Conservation (phyloP, 148 eudicot species). For the Salicornia ramosissima region DNA sequence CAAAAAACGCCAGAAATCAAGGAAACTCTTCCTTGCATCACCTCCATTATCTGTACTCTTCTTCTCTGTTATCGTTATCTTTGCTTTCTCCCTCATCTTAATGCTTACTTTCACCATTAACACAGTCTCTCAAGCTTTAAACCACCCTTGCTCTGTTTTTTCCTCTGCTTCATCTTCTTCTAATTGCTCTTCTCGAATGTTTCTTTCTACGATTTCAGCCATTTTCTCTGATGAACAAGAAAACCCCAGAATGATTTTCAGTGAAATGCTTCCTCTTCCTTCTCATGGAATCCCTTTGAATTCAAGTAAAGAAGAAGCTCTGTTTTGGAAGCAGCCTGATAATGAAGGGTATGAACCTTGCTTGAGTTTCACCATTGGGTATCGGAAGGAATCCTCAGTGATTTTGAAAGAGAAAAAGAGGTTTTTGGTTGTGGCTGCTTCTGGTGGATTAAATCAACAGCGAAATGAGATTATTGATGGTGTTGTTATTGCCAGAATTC, state of each 20-base stretch:
- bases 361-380: too few relatives aligned
- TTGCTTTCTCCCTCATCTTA: conserved; percentile 27
- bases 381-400: conserved; percentile 33
- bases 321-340: too few relatives aligned
- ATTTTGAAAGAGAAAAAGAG: conserved; percentile 42
- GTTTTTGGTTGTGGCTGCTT: conserved; percentile 57
- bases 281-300: too few relatives aligned
- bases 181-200: conserved; percentile 11
- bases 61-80: conserved; percentile 36
- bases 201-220: conserved; percentile 31
- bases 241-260: conserved; percentile 22
- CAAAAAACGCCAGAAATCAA: conserved; percentile 31
- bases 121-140: neutral
- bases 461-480: conserved; percentile 73
- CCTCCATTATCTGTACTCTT: conserved; percentile 31
- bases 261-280: conserved; percentile 58
- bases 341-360: too few relatives aligned
- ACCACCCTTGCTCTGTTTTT: too few relatives aligned
- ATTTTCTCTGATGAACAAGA: conserved; percentile 14
- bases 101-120: conserved; percentile 27
- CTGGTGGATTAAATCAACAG: conserved; percentile 68
- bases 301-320: too few relatives aligned
- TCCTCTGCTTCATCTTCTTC: conserved; percentile 21
- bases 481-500: too few relatives aligned
- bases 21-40: conserved; percentile 20